Evolutionary conservation across 306 rosid genomes (phyloP).

Genomic region (Inga oerstediana): DNA sequence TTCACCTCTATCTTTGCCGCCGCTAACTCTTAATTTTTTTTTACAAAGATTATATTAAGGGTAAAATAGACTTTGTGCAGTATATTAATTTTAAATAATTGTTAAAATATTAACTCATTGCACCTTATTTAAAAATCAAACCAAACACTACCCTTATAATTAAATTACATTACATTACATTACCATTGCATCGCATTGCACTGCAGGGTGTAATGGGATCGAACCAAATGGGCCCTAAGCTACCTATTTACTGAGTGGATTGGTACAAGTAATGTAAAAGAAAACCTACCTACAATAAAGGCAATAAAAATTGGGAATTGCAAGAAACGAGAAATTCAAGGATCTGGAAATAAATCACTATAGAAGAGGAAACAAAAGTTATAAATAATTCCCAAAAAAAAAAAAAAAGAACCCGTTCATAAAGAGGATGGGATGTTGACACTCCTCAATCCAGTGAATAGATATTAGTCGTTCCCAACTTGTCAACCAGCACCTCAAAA

Average conservation of each 20-base stretch:
- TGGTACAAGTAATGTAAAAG: neutral
- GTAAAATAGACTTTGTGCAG: too few relatives aligned
- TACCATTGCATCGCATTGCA: too few relatives aligned
- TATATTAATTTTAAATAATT: too few relatives aligned
- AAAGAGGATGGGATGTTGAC: neutral
- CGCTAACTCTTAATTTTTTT: too few relatives aligned
- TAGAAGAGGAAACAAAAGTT: neutral
- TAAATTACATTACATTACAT: too few relatives aligned
- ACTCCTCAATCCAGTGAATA: neutral
- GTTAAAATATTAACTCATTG: too few relatives aligned
- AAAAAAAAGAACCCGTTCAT: neutral
- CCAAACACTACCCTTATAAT: too few relatives aligned
- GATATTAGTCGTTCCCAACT: neutral
- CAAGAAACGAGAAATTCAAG: neutral
- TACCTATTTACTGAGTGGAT: neutral
- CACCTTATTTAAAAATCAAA: too few relatives aligned
- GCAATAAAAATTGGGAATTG: neutral
- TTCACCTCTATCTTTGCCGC: too few relatives aligned
- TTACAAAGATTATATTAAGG: too few relatives aligned
- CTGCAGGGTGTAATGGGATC: too few relatives aligned
- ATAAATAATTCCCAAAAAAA: neutral
- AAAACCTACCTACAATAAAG: neutral
- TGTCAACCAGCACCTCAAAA: neutral
- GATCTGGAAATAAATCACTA: neutral
- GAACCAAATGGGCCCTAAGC: neutral